Evolutionary conservation across 306 rosid species (phyloP).

Genomic region (Quercus wislizeni): DNA sequence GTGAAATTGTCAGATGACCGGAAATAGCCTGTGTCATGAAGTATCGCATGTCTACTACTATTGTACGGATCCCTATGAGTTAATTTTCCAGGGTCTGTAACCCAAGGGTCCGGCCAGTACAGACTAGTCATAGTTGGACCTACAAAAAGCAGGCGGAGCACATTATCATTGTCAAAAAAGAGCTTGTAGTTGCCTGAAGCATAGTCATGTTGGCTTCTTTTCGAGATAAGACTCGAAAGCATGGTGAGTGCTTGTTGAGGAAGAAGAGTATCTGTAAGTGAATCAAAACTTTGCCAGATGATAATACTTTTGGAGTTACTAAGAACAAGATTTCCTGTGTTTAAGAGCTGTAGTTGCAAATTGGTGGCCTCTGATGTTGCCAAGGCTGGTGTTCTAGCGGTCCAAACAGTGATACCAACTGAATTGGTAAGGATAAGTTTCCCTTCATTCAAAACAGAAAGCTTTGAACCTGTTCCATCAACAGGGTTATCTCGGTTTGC

Average conservation of each 20-base stretch:
- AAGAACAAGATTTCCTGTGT: conserved; percentile 48
- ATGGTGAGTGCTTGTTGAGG: conserved; percentile 35
- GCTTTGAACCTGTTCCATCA: conserved; percentile 43
- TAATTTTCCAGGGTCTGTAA: background rate
- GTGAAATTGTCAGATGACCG: conserved; percentile 28
- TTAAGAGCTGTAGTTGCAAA: conserved; percentile 16
- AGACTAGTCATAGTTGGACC: conserved; percentile 23
- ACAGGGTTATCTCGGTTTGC: conserved; percentile 55
- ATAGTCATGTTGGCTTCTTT: conserved; percentile 19
- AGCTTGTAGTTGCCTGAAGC: conserved; percentile 41
- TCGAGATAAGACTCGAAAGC: conserved; percentile 17
- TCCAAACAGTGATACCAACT: conserved; percentile 33
- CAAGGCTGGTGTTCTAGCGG: background rate
- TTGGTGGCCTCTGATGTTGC: background rate
- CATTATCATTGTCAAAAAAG: conserved; percentile 44
- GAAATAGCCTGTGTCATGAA: conserved; percentile 26
- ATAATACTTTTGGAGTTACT: background rate
- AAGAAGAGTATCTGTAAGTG: conserved; percentile 55
- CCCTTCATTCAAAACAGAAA: conserved; percentile 36
- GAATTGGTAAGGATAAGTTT: conserved; percentile 45
- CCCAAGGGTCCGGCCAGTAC: conserved; percentile 37
- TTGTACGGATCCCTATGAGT: conserved; percentile 28
- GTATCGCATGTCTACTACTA: conserved; percentile 13
- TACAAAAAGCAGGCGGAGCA: conserved; percentile 26
- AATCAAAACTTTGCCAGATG: conserved; percentile 55